A percentile compares a stretch with the other conserved stretches of the same genome.
Conservation (phyloP, 176 grass and related monocot genomes). For the Bromus sterilis region DNA sequence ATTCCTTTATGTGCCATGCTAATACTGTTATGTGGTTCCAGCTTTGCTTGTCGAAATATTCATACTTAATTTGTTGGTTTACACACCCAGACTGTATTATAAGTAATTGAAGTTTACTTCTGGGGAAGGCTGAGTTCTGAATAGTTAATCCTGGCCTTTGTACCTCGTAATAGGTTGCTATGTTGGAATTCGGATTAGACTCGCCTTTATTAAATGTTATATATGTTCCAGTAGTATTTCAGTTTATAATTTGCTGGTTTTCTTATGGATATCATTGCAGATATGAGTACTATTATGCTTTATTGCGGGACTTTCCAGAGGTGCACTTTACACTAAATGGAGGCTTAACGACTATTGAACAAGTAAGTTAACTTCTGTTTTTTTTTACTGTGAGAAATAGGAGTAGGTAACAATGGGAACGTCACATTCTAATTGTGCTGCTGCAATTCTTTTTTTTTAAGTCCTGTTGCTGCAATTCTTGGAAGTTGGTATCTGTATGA, state of each 20-base stretch:
- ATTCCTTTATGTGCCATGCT: not conserved
- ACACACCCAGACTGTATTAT: not conserved
- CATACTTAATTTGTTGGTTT: not conserved
- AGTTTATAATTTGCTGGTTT: not conserved
- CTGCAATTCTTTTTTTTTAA: conserved; percentile 1
- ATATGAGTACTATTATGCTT: conserved; percentile 94
- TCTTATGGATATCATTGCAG: conserved; percentile 23
- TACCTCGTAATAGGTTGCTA: not conserved
- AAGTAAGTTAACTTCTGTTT: conserved; percentile 41
- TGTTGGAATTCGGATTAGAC: not conserved
- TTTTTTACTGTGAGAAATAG: not conserved
- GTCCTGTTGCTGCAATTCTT: conserved; percentile 4
- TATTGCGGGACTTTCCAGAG: conserved; percentile 86
- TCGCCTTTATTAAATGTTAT: not conserved
- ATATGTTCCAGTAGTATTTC: not conserved
- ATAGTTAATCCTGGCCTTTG: not conserved
- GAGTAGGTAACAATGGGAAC: not conserved
- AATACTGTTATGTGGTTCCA: not conserved
- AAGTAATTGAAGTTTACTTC: not conserved
- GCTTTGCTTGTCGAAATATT: not conserved
- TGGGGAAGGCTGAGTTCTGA: not conserved
- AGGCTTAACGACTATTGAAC: conserved; percentile 64
- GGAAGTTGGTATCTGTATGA: not conserved
- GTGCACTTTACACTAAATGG: conserved; percentile 88
- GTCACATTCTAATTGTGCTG: not conserved